These are phyloP conservation scores for Penicillium bialowiezense DNA, from an alignment of 495 filamentous ascomycete species.

Conservation along the genomic window DNA sequence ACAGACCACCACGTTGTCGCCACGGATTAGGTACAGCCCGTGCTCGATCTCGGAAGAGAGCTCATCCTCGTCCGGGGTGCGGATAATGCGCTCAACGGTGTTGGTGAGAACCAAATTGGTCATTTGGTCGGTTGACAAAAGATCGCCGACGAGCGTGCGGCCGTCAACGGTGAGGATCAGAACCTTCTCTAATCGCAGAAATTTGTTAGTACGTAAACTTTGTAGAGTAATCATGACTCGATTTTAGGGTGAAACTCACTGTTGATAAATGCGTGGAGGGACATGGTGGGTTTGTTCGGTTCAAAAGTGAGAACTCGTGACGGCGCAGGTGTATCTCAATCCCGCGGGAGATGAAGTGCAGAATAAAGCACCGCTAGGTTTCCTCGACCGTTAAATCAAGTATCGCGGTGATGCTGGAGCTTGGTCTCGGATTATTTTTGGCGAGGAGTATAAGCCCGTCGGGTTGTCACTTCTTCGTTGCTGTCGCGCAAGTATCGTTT, in stretches of 20 bases:
- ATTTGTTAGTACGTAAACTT: slow-evolving; percentile 24
- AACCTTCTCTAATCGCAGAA: slow-evolving; percentile 68
- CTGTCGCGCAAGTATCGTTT: too few species aligned
- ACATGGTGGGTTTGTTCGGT: slow-evolving; percentile 52
- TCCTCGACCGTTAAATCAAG: too few species aligned
- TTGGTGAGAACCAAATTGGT: slow-evolving; percentile 88
- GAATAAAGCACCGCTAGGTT: slow-evolving; percentile 3
- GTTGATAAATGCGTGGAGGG: slow-evolving; percentile 63
- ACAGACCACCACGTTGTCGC: slow-evolving; percentile 90
- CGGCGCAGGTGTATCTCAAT: not conserved
- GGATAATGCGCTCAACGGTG: slow-evolving; percentile 87
- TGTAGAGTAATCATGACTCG: not conserved
- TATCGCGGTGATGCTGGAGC: too few species aligned
- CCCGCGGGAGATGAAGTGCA: not conserved
- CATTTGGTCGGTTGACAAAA: slow-evolving; percentile 84
- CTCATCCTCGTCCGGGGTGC: slow-evolving; percentile 75
- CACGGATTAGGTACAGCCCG: slow-evolving; percentile 87
- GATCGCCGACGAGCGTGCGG: slow-evolving; percentile 77
- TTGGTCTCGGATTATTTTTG: too few species aligned
- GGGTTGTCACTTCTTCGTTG: too few species aligned
- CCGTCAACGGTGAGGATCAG: slow-evolving; percentile 90
- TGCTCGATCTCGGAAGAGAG: slow-evolving; percentile 76
- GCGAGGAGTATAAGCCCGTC: too few species aligned
- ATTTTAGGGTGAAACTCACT: slow-evolving; percentile 41
- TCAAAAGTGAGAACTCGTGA: not conserved